Evolutionary conservation across 1,284 basidiomycete genomes (phyloP), one percentile per base, ranked within the genome.

Genomic region (Sanguinoderma infundibulare): DNA sequence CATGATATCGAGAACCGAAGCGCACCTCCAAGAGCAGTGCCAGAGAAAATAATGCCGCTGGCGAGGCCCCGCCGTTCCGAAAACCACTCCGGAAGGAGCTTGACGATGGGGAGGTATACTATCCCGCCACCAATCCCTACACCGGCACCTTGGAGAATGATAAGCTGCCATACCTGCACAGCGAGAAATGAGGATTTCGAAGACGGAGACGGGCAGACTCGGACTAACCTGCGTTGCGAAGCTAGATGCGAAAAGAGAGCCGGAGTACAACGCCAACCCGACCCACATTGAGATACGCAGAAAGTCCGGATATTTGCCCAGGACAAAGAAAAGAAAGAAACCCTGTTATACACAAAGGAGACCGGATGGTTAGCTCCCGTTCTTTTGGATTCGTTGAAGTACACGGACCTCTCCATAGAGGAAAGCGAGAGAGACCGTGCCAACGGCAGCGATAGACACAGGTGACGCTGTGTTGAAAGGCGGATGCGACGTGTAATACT

Each of bases 41-140:
- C 71, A 1, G 71, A 67, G 53, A 73, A 73, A 46, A 74, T 69
- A 40, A 73, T 67, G 14, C 71, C 71, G 0, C 67, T 64, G 0
- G 73, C 71, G 10, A 73, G 64, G 5, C 72, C 72, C 9, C 70
- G 67, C 5, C 70, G 64, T 30, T 61, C 60, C 1, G 66, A 62
- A 53, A 70, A 70, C 66, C 68, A 68, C 53, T 66, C 65, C 12
- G 69, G 59, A 7, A 72, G 64, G 22, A 72, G 59, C 59, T 59
- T 53, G 38, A 71, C 57, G 56, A 72, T 64, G 12, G 71, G 70
- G 59, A 67, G 65, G 54, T 70, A 71, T 30, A 71, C 28, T 12
- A 68, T 57, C 0, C 70, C 72, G 8, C 68, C 71, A 10, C 68
- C 67, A 14, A 71, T 55, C 0, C 72, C 69, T 26, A 69, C 66